A percentile compares a stretch with the other conserved stretches of the same genome.
Evolutionary conservation across 2,329 filamentous ascomycete species (phyloP).

Genomic region (Acrocalymma vagum): DNA sequence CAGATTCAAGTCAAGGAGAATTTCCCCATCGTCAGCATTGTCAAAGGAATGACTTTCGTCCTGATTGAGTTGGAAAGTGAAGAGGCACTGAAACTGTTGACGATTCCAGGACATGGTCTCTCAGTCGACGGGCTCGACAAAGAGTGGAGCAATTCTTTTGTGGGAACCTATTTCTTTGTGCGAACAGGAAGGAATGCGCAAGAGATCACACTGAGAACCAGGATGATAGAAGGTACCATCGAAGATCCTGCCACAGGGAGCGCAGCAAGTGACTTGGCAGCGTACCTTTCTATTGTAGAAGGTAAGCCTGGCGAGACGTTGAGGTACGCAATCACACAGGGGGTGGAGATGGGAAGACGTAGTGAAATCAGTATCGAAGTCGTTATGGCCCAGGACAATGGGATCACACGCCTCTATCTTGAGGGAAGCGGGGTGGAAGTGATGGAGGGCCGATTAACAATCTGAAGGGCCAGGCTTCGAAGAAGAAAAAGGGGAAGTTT

Average conservation of each 20-base stretch:
- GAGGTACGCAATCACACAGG: constrained; percentile 57
- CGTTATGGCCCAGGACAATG: constrained; percentile 45
- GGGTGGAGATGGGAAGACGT: constrained; percentile 60
- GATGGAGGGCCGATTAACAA: constrained; percentile 39
- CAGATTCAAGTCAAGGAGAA: constrained; percentile 25
- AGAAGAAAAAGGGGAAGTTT: constrained; percentile 1
- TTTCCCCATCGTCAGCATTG: constrained; percentile 59
- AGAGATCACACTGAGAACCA: constrained; percentile 57
- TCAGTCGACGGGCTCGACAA: constrained; percentile 50
- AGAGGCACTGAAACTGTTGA: constrained; percentile 62
- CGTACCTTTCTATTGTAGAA: constrained; percentile 54
- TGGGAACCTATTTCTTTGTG: constrained; percentile 69
- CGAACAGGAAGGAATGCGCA: constrained; percentile 40
- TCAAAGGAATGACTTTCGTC: constrained; percentile 78
- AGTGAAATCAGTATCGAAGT: constrained; percentile 60
- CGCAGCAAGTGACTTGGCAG: constrained; percentile 57
- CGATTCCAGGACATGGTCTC: constrained; percentile 37
- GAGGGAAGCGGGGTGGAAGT: constrained; percentile 54
- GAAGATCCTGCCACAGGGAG: constrained; percentile 63
- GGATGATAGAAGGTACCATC: constrained; percentile 64
- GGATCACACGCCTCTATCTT: constrained; percentile 53
- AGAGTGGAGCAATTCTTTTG: constrained; percentile 63
- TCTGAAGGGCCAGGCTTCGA: constrained; percentile 15
- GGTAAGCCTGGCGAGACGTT: constrained; percentile 40
- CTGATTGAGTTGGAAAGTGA: constrained; percentile 69